These are phyloP conservation scores for Botrytis paeoniae DNA, from an alignment of 2,329 filamentous ascomycete species.

Conservation along the genomic window DNA sequence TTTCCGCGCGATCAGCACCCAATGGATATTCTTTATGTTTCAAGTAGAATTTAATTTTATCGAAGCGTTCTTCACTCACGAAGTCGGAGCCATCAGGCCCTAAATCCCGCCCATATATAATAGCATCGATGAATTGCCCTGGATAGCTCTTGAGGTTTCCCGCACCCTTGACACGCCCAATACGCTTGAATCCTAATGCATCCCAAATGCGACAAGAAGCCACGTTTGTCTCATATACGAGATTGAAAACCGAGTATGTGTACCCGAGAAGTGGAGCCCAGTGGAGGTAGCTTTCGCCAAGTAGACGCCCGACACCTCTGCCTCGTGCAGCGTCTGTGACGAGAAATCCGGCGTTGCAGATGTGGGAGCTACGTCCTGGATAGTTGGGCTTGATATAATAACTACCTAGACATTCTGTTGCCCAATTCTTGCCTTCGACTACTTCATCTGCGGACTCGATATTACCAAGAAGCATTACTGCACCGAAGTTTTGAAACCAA, in stretches of 20 bases:
- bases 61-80: slow-evolving; percentile 92
- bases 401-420: slow-evolving; percentile 63
- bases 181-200: slow-evolving; percentile 69
- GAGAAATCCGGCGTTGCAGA: slow-evolving; percentile 64
- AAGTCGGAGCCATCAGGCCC: slow-evolving; percentile 69
- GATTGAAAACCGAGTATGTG: slow-evolving; percentile 71
- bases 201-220: slow-evolving; percentile 73
- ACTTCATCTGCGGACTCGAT: slow-evolving; percentile 53
- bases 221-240: slow-evolving; percentile 73
- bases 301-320: slow-evolving; percentile 53
- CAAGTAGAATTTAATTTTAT: slow-evolving; percentile 97
- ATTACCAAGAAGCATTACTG: slow-evolving; percentile 67
- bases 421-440: slow-evolving; percentile 56
- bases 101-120: slow-evolving; percentile 60
- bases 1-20: slow-evolving; percentile 91
- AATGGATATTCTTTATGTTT: slow-evolving; percentile 91
- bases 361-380: slow-evolving; percentile 68
- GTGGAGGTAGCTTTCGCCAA: slow-evolving; percentile 56
- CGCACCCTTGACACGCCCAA: slow-evolving; percentile 60
- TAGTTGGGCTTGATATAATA: slow-evolving; percentile 76
- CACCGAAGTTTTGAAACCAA: slow-evolving; percentile 72
- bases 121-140: slow-evolving; percentile 53
- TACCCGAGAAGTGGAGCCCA: slow-evolving; percentile 61
- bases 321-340: slow-evolving; percentile 55
- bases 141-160: slow-evolving; percentile 52